A percentile compares a stretch with the other conserved stretches of the same genome.
These are phyloP conservation scores for Excoecaria agallocha DNA, from an alignment of 345 rosid species.

Conservation along the genomic window DNA sequence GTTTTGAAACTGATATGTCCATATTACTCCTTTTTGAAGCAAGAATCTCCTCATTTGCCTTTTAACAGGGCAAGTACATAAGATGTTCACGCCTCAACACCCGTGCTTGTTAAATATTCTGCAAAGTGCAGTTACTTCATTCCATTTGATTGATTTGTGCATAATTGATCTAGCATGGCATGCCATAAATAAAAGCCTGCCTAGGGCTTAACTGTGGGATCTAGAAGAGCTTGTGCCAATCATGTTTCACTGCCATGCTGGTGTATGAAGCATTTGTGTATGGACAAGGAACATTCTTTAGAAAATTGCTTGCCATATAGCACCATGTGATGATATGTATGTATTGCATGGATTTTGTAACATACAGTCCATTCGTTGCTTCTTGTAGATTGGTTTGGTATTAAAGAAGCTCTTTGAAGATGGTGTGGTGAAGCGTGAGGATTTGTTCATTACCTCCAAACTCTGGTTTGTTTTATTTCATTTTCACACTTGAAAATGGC, in stretches of 20 bases:
- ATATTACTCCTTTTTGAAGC: not conserved
- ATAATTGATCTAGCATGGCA: not conserved
- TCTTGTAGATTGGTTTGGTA: slow-evolving; percentile 58
- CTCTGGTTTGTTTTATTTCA: slow-evolving; percentile 50
- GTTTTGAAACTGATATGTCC: not conserved
- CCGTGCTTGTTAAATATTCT: not conserved
- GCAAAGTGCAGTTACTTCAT: not conserved
- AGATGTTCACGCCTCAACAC: not conserved
- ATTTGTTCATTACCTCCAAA: slow-evolving; percentile 68
- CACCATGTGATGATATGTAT: not conserved
- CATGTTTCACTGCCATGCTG: not conserved
- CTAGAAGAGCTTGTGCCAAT: not conserved
- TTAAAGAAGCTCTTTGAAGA: slow-evolving; percentile 62
- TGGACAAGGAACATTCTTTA: not conserved
- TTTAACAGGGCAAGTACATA: not conserved
- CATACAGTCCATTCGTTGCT: slow-evolving; percentile 6
- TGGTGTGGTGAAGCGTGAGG: slow-evolving; percentile 73
- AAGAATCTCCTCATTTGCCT: not conserved
- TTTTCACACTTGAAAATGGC: not conserved
- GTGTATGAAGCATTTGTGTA: not conserved
- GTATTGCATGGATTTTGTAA: not conserved
- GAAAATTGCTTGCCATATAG: not conserved
- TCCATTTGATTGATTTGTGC: not conserved
- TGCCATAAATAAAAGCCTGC: not conserved
- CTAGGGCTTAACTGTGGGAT: not conserved